phyloP scores from a whole-genome alignment of 768 basidiomycete genomes.

The Tricholoma hemisulphureum region DNA sequence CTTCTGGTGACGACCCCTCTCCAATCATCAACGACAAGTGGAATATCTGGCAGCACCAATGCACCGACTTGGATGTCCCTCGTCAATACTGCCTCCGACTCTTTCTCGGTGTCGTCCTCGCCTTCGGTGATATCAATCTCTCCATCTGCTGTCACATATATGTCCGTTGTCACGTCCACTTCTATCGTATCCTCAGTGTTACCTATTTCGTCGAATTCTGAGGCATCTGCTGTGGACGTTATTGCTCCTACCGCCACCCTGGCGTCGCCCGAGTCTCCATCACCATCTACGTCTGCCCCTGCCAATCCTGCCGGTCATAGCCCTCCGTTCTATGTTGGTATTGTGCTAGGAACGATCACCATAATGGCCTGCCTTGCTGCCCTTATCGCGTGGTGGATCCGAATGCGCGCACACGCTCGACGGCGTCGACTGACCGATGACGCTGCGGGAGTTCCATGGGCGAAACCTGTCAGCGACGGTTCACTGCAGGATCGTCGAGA shows the following conservation, averaged over 20 bases:
- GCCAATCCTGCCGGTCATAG: conserved; percentile 19
- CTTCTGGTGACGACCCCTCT: conserved; percentile 4
- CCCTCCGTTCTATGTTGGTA: conserved; percentile 48
- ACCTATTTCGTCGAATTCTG: background rate
- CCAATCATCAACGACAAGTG: background rate
- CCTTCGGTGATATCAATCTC: background rate
- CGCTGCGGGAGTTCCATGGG: conserved; percentile 37
- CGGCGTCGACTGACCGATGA: conserved; percentile 33
- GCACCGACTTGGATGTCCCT: background rate
- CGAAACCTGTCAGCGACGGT: conserved; percentile 21
- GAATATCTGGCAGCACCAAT: background rate
- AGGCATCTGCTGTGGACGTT: conserved; percentile 2
- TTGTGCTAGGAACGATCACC: conserved; percentile 48
- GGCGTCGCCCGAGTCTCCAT: conserved; percentile 2
- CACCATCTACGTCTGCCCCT: background rate
- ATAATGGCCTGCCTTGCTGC: conserved; percentile 44
- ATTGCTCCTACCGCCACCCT: conserved; percentile 8
- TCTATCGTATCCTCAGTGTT: background rate
- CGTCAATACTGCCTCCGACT: background rate
- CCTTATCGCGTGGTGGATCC: conserved; percentile 49
- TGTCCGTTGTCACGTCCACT: conserved; percentile 3
- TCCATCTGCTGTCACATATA: background rate
- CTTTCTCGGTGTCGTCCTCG: background rate
- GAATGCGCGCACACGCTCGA: conserved; percentile 36
- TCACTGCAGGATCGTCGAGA: conserved; percentile 21